phyloP scores from a whole-genome alignment of 2,329 filamentous ascomycete species.

The Acarospora socialis region DNA sequence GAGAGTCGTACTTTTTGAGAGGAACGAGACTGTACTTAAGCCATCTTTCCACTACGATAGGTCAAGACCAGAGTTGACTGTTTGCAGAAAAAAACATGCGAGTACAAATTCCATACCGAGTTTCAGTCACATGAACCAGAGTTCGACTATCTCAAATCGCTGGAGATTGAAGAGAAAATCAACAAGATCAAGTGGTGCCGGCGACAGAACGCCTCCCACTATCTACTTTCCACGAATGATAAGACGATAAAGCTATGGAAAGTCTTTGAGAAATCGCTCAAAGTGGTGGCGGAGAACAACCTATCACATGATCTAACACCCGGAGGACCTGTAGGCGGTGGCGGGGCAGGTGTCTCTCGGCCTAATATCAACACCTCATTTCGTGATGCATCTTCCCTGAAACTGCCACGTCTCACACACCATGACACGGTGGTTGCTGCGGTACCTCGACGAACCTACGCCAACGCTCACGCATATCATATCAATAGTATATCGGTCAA shows the following conservation, averaged over 20 bases:
- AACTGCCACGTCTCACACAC: conserved; percentile 89
- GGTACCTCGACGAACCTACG: conserved; percentile 88
- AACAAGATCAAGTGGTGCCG: conserved; percentile 99
- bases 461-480: conserved; percentile 96
- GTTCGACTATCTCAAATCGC: conserved; percentile 97
- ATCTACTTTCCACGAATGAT: conserved; percentile 95
- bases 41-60: conserved; percentile 1
- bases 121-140: conserved; percentile 99
- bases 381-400: conserved; percentile 67
- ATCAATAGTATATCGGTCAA: conserved; percentile 99
- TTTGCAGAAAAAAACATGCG: conserved; percentile 93
- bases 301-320: conserved; percentile 88
- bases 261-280: conserved; percentile 97
- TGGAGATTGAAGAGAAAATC: conserved; percentile 99
- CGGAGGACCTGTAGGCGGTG: conserved; percentile 48
- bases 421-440: conserved; percentile 97
- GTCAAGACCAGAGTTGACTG: conserved; percentile 1
- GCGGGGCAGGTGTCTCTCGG: conserved; percentile 66
- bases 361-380: conserved; percentile 60
- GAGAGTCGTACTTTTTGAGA: conserved; percentile 38
- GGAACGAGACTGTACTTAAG: conserved; percentile 77
- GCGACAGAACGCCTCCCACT: conserved; percentile 95
- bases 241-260: conserved; percentile 99
- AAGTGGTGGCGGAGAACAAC: conserved; percentile 98
- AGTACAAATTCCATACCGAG: conserved; percentile 99